Conservation (phyloP, 495 filamentous ascomycete genomes). For the Aspergillus panamensis region DNA sequence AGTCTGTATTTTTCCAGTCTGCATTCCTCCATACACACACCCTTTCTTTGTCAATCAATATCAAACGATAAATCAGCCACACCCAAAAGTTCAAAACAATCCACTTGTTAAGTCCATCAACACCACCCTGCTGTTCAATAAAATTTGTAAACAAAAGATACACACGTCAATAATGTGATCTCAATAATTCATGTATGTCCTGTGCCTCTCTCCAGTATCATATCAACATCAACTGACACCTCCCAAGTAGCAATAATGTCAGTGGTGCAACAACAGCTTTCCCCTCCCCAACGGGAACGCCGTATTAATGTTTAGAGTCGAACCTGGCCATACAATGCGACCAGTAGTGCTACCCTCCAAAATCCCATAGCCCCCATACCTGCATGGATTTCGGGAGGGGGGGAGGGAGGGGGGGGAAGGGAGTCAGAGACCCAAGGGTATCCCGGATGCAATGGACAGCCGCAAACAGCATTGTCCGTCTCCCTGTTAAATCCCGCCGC, state of each 20-base stretch:
- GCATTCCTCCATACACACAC: background rate
- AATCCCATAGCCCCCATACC: background rate
- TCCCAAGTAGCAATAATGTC: background rate
- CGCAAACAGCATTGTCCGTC: slow-evolving; percentile 29
- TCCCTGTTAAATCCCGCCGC: slow-evolving; percentile 16
- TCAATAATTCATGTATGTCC: background rate
- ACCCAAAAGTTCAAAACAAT: background rate
- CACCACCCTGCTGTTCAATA: background rate
- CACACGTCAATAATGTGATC: background rate
- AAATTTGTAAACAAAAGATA: too few species aligned
- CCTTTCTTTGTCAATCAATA: slow-evolving; percentile 1
- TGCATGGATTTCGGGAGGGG: background rate
- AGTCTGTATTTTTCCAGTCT: too few species aligned
- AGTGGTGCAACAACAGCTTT: slow-evolving; percentile 1
- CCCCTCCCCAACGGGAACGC: background rate
- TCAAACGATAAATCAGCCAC: background rate
- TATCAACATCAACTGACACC: background rate
- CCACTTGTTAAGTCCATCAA: background rate
- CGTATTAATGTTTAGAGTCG: background rate
- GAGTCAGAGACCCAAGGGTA: slow-evolving; percentile 6
- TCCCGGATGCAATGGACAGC: slow-evolving; percentile 18
- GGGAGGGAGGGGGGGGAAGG: too few species aligned
- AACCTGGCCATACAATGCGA: slow-evolving; percentile 1
- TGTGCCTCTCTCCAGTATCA: background rate
- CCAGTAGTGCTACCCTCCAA: background rate